A percentile compares a stretch with the other conserved stretches of the same genome.
Conservation (phyloP, 2,329 filamentous ascomycete genomes). For the Neurospora sp. region DNA sequence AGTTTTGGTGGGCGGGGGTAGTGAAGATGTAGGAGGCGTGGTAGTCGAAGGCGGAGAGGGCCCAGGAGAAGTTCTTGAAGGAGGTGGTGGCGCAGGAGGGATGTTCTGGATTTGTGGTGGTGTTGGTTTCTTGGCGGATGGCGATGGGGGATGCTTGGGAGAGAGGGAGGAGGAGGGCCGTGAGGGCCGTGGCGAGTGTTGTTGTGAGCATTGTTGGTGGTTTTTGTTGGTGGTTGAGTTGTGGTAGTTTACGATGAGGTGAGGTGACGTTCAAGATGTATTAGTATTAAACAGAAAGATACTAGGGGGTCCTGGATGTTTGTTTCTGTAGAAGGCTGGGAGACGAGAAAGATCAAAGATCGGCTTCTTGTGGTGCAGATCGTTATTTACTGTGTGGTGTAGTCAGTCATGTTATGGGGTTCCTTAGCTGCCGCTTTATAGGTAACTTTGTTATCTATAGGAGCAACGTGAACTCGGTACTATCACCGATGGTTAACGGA, state of each 20-base stretch:
- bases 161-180: slow-evolving; percentile 1
- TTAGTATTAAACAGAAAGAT: neutral
- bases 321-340: neutral
- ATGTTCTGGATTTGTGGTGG: neutral
- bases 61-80: slow-evolving; percentile 29
- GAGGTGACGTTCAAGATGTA: neutral
- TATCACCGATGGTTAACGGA: neutral
- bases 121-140: neutral
- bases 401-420: neutral
- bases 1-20: slow-evolving; percentile 42
- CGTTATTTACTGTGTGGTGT: neutral
- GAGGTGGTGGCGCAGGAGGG: slow-evolving; percentile 24
- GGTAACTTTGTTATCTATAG: neutral
- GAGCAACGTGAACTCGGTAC: neutral
- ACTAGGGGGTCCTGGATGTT: neutral
- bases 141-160: slow-evolving; percentile 3
- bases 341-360: neutral
- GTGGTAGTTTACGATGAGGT: neutral
- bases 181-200: neutral
- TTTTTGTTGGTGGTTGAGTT: neutral
- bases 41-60: slow-evolving; percentile 35
- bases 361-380: neutral
- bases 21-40: slow-evolving; percentile 39
- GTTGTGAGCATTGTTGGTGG: neutral
- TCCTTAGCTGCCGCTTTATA: neutral